Conservation (phyloP, 1,284 basidiomycete species). For the Heimioporus retisporus region DNA sequence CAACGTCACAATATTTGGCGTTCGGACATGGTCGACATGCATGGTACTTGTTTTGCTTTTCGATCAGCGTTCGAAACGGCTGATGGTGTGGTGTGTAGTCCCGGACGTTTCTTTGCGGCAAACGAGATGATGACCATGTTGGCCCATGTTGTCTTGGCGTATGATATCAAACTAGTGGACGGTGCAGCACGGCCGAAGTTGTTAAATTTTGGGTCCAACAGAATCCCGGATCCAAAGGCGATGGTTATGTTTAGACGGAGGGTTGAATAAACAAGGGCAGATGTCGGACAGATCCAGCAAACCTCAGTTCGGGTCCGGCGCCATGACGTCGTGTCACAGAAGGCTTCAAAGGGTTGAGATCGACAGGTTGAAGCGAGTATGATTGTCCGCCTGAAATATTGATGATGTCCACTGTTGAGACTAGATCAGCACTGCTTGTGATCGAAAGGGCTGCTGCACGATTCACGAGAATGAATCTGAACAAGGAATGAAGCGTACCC, state of each 20-base stretch:
- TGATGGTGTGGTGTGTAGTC: constrained; percentile 5
- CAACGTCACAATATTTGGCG: constrained; percentile 17
- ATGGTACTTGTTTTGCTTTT: constrained; percentile 14
- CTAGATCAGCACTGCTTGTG: no score
- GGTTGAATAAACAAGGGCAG: not conserved
- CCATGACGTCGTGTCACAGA: no score
- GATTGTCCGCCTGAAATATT: no score
- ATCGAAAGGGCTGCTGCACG: no score
- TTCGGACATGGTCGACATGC: constrained; percentile 28
- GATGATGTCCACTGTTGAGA: no score
- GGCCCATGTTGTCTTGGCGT: constrained; percentile 19
- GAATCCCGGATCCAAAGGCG: constrained; percentile 5
- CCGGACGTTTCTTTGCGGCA: constrained; percentile 24
- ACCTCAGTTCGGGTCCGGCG: no score
- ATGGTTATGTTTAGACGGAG: constrained; percentile 28
- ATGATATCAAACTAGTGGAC: constrained; percentile 29
- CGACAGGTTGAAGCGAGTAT: no score
- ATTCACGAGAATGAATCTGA: no score
- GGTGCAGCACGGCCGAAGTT: constrained; percentile 26
- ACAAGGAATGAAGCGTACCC: no score
- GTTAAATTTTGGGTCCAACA: no score
- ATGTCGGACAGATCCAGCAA: no score
- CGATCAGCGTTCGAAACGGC: not conserved
- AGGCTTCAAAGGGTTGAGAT: no score
- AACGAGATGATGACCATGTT: constrained; percentile 18